Percentiles rank a stretch among this genome's conserved stretches.
These are phyloP conservation scores for Phragmites australis DNA, from an alignment of 176 grass and related monocot species.

Conservation along the genomic window DNA sequence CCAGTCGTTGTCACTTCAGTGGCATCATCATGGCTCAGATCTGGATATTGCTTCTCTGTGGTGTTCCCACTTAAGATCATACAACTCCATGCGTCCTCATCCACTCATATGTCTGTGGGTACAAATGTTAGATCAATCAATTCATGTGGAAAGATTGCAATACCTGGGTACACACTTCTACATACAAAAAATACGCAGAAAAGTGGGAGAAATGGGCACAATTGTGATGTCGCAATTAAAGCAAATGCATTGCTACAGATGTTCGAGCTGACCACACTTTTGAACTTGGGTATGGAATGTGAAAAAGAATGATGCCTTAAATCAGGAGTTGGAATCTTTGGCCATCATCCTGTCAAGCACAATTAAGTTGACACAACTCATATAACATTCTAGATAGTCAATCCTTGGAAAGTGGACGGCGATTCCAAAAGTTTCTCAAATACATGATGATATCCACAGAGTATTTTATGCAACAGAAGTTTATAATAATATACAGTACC, in stretches of 20 bases:
- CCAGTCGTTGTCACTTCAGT: slow-evolving; percentile 23
- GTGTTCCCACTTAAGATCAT: background rate
- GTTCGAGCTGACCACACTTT: slow-evolving; percentile 23
- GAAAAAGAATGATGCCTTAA: slow-evolving; percentile 10
- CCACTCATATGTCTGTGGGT: slow-evolving; percentile 36
- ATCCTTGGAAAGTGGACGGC: slow-evolving; percentile 8
- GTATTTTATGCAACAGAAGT: background rate
- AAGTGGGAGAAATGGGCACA: slow-evolving; percentile 3
- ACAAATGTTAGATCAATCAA: slow-evolving; percentile 45
- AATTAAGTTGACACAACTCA: slow-evolving; percentile 19
- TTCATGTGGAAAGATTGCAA: slow-evolving; percentile 25
- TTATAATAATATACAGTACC: slow-evolving; percentile 1
- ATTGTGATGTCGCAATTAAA: slow-evolving; percentile 24
- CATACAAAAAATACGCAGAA: slow-evolving; percentile 2
- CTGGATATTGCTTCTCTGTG: slow-evolving; percentile 20
- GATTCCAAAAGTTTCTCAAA: slow-evolving; percentile 26
- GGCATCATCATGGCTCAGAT: slow-evolving; percentile 28
- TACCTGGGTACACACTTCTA: slow-evolving; percentile 13
- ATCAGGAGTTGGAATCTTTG: slow-evolving; percentile 20
- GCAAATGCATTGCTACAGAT: slow-evolving; percentile 18
- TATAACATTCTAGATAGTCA: slow-evolving; percentile 12
- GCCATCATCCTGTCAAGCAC: background rate
- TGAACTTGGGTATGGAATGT: background rate
- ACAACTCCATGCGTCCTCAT: slow-evolving; percentile 29
- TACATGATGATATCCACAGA: background rate